Evolutionary conservation across 208 protist genomes (phyloP), one percentile per base, ranked within the genome.

Genomic region (Wallacemonas sp.): DNA sequence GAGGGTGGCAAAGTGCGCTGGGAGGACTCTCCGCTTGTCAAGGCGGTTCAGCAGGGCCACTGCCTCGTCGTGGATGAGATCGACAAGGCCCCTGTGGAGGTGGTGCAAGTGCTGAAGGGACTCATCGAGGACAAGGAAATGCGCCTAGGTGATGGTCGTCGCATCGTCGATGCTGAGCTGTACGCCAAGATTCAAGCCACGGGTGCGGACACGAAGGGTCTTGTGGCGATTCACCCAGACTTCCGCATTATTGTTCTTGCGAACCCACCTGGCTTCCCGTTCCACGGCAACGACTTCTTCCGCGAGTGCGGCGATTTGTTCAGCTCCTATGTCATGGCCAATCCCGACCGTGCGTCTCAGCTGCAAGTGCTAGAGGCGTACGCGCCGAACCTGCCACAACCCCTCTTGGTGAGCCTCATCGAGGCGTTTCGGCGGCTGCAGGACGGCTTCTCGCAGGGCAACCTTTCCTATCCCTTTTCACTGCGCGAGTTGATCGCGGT

Each of bases 1-100:
- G 78, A 87, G 46, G 83, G 72, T 15, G 97, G 97, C 10, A 74
- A 85, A 26, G 78, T 99, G 27, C 66, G 87, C 12, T 98, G 90
- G 81, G 78, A 91, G 53, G 94, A 98, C 78, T 95, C 91, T 22
- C 94, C 96, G 41, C 78, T 99, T 2, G 94, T 99, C 33, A 88
- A 85, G 42, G 96, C 95, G 41, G 89, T 94, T n/a, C 73, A 80
- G 55, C 58, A 84, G 9, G 96, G 97, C 12, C 85, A 94, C 69
- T 90, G 96, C 29, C 86, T 98, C 29, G 95, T 99, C 22, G 80
- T 99, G 52, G 96, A 99, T 68, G 96, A 99, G 73, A 95, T 97
- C 37, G 97, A 98, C 78, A 99, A 99, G 81, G 95, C 93, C 0
- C 87, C 94, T 4, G 81, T 97, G 19, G 95, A 99, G 71, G 87